Base-by-base conservation (phyloP, 2,329 filamentous ascomycete species). In the Alternaria sp. region DNA sequence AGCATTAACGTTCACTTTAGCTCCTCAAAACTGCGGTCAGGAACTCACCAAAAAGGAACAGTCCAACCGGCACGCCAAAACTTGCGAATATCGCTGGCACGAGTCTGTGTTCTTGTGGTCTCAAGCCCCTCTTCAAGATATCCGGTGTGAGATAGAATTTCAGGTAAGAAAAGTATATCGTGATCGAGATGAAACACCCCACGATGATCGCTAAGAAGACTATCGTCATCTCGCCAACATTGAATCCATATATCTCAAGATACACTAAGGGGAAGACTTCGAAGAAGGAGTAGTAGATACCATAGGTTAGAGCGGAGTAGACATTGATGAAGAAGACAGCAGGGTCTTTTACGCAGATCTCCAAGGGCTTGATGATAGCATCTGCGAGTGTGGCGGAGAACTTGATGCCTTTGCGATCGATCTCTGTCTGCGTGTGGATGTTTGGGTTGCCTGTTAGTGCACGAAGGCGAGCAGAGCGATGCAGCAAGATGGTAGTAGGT, bases 121-220 rank as follows among this genome's bases (percentile, higher is more conserved):
- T 92, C 89, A 65, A 86, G 83, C 70, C 91, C 88, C 75, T 86
- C 82, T 78, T 88, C 81, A 76, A 88, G 85, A 43, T 81, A 62
- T 12, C 83, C 82, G 60, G 91, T 76, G 60, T 80, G 83, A 68
- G 94, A 76, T 81, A 93, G 94, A 80, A 94, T 88, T 66, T 86
- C 88, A 85, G 96, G 94, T 78, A 96, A 86, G 0, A 89, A 73
- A 1, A 93, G 89, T 26, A 91, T 81, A 78, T 91, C 6, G 80
- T 68, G 7, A 91, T 89, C 1, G 89, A 89, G 54, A 81, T 58
- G 1, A 93, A 22, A 42, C 94, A 91, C 43, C 91, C 92, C 20
- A 95, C 81, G 3, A 92, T 92, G 38, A 95, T 79, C 11, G 91
- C 91, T 60, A 95, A 92, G 78, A 96, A 96, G 85, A 94, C 94